Evolutionary conservation across 2,329 filamentous ascomycete species (phyloP).

Genomic region (Pseudocercospora macadamiae): DNA sequence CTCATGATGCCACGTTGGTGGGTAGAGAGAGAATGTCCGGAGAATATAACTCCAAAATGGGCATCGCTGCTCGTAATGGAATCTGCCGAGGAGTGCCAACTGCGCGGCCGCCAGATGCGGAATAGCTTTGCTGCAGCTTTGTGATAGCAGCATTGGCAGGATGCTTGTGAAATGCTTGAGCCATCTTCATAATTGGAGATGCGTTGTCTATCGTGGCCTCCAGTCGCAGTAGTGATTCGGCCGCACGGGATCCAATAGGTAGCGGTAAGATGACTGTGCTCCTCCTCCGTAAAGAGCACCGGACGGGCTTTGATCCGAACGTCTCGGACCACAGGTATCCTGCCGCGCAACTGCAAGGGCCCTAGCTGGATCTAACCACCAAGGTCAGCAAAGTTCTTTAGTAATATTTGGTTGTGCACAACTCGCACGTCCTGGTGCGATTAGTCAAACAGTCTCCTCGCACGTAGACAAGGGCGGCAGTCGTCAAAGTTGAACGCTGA

Average conservation of each 20-base stretch:
- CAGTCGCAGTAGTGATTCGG: neutral
- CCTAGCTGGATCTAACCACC: neutral
- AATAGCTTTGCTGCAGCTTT: neutral
- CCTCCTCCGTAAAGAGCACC: neutral
- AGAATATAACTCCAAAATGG: neutral
- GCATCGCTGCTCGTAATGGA: neutral
- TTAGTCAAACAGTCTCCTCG: neutral
- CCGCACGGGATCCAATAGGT: neutral
- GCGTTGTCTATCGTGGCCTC: neutral
- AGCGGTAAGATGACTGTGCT: neutral
- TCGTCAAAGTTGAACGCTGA: neutral
- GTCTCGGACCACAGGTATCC: neutral
- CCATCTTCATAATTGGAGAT: neutral
- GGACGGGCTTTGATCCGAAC: neutral
- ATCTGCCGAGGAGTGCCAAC: neutral
- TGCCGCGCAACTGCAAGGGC: neutral
- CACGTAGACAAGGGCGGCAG: neutral
- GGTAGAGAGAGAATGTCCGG: neutral
- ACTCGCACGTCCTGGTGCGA: neutral
- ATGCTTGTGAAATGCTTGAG: neutral
- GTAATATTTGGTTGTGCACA: slow-evolving; percentile 2
- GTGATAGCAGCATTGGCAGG: neutral
- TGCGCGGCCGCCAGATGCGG: neutral
- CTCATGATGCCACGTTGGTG: neutral
- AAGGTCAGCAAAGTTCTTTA: neutral